Conservation (phyloP, 352 stramenopile genomes). For the Globisporangium solare region DNA sequence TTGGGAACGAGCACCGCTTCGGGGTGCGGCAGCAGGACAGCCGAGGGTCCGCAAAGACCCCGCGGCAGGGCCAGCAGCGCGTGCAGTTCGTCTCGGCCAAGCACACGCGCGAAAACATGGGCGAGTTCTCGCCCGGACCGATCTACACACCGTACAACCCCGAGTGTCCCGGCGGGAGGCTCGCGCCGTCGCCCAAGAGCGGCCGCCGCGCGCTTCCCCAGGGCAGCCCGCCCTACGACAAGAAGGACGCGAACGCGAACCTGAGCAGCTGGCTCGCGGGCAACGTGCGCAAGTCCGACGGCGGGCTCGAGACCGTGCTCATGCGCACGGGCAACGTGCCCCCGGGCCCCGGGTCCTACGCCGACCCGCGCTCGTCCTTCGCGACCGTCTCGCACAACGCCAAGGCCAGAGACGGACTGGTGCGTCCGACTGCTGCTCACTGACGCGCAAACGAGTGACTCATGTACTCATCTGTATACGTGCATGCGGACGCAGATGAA, state of each 20-base stretch:
- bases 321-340: conserved; percentile 66
- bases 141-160: conserved; percentile 78
- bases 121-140: conserved; percentile 77
- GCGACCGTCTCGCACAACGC: conserved; percentile 68
- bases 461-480: background rate
- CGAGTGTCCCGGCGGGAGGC: conserved; percentile 51
- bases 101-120: conserved; percentile 83
- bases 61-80: conserved; percentile 34
- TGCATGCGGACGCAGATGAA: conserved; percentile 10
- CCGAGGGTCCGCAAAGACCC: conserved; percentile 20
- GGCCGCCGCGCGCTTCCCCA: conserved; percentile 31
- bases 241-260: conserved; percentile 69
- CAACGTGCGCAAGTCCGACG: conserved; percentile 68
- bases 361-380: conserved; percentile 67
- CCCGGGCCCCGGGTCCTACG: conserved; percentile 66
- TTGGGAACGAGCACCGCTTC: conserved; percentile 76
- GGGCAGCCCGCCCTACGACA: conserved; percentile 29
- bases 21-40: conserved; percentile 35
- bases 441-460: background rate
- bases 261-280: conserved; percentile 76
- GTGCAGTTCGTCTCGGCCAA: conserved; percentile 74
- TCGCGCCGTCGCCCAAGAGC: conserved; percentile 49
- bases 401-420: conserved; percentile 31
- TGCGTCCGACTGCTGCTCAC: conserved; percentile 11
- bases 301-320: conserved; percentile 60